These are phyloP conservation scores for Citrus inodora DNA, from an alignment of 345 rosid genomes.

Conservation along the genomic window DNA sequence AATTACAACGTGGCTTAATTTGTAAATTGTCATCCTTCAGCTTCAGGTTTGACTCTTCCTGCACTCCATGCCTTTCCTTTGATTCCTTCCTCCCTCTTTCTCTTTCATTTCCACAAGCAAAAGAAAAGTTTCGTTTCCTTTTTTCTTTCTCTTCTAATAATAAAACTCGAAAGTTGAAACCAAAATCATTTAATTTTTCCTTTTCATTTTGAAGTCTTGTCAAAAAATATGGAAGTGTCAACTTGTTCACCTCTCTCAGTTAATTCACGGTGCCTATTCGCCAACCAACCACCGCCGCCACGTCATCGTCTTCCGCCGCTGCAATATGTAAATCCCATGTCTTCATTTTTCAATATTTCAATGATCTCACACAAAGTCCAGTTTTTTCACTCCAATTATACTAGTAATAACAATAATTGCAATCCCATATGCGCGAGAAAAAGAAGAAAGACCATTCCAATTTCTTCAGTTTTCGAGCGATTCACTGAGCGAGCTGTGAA, in stretches of 20 bases:
- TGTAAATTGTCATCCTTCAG: not conserved
- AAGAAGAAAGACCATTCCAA: conserved; percentile 39
- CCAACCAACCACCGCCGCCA: conserved; percentile 2
- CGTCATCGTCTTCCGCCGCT: conserved; percentile 13
- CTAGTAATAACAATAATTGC: not conserved
- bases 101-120: conserved; percentile 11
- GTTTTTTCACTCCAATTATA: conserved; percentile 18
- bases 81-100: conserved; percentile 26
- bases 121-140: conserved; percentile 15
- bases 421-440: conserved; percentile 13
- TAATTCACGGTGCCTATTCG: conserved; percentile 41
- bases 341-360: conserved; percentile 54
- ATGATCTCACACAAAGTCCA: conserved; percentile 30
- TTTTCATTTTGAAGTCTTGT: not conserved
- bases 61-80: conserved; percentile 28
- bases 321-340: conserved; percentile 28
- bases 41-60: not conserved
- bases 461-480: conserved; percentile 83
- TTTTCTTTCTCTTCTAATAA: not conserved
- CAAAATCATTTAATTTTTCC: not conserved
- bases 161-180: not conserved
- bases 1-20: not conserved
- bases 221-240: conserved; percentile 44
- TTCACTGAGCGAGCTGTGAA: conserved; percentile 83
- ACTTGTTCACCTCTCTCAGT: conserved; percentile 53